Evolutionary conservation across 306 rosid species (phyloP), one percentile per base, ranked within the genome.

Genomic region (Quercus cerris): DNA sequence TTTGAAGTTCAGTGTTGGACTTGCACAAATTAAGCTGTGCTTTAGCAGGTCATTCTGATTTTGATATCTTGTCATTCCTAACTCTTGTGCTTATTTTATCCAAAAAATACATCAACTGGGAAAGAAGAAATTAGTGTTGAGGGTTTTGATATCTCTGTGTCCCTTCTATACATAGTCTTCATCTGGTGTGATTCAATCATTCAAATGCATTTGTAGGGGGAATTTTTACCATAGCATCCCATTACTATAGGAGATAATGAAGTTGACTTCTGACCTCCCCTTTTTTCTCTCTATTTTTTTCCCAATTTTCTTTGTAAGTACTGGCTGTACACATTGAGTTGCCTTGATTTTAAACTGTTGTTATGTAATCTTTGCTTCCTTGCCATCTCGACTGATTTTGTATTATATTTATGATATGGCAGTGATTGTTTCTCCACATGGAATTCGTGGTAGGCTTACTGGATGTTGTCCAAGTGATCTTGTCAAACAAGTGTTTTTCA

Each of bases 381-480:
- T 64, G 75, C 69, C 27, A 70, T 75, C 81, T 74, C 41, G 67
- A 84, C 77, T 87, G 17, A 88, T 58, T 59, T 75, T 67, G 9
- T 71, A 66, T 85, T 67, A 25, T 22, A 25, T 71, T 77, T 58
- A 56, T 81, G 64, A 71, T 77, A 75, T 78, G 77, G 75, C 93
- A 95, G 98, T 95, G 85, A 85, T 95, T 80, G 98, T 88, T 84
- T 90, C 99, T 81, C 99, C 99, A 75, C 97, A 95, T 86, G 99
- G 99, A 82, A 88, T 95, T 55, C 94, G 96, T 44, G 99, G 99
- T 84, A 91, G 93, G 86, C 89, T 95, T 81, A 89, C 92, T 85
- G 98, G 99, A 83, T 89, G 91, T 86, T 93, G 93, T 73, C 93
- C 99, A 66, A 87, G 97, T 85, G 98, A 93, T 89, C 92, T 95